Percentiles rank a stretch among this genome's conserved stretches.
Conservation (phyloP, 2,329 filamentous ascomycete genomes). For the Neocucurbitaria cava region DNA sequence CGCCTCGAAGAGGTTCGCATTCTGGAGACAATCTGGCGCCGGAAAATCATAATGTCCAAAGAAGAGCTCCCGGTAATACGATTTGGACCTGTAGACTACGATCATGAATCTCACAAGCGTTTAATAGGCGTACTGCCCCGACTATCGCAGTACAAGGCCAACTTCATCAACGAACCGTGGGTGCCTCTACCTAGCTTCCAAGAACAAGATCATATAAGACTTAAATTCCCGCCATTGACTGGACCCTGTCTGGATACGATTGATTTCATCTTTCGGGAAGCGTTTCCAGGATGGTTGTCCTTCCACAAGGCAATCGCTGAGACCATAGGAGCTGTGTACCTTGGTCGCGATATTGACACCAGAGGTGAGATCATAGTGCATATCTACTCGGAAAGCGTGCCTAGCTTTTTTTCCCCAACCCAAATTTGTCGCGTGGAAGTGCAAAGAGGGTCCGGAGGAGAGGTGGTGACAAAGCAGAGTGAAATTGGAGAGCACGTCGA, state of each 20-base stretch:
- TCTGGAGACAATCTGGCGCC: not conserved
- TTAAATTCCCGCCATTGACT: not conserved
- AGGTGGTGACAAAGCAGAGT: not conserved
- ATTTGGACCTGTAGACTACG: not conserved
- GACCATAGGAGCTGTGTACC: not conserved
- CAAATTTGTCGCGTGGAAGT: not conserved
- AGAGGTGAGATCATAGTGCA: not conserved
- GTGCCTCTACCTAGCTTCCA: not conserved
- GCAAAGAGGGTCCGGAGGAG: not conserved
- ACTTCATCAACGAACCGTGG: not conserved
- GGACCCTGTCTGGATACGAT: not conserved
- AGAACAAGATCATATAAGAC: not conserved
- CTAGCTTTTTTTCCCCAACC: not conserved
- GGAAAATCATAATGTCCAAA: not conserved
- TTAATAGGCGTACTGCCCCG: not conserved
- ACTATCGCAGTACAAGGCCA: not conserved
- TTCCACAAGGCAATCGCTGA: not conserved
- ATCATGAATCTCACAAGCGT: not conserved
- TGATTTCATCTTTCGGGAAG: not conserved
- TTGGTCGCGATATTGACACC: not conserved
- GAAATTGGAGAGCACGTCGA: not conserved
- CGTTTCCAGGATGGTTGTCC: not conserved
- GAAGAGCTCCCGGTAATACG: not conserved
- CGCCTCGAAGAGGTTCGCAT: not conserved
- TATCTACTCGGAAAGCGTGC: not conserved